These are phyloP conservation scores for Calophaca sinica DNA, from an alignment of 306 rosid species.

Conservation along the genomic window DNA sequence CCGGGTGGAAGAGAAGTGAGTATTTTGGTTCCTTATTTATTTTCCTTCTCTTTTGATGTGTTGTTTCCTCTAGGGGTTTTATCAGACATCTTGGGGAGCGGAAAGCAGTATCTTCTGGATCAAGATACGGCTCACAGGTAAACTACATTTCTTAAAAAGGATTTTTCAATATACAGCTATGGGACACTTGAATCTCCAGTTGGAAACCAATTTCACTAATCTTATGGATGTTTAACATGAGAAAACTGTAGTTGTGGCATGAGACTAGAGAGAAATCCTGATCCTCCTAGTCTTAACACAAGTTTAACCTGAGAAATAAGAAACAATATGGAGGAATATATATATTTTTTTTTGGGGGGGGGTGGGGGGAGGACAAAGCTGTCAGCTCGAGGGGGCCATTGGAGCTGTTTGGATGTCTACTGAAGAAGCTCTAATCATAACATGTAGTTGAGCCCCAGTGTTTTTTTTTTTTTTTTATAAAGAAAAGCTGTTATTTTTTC, in stretches of 20 bases:
- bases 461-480: not conserved
- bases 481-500: not conserved
- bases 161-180: constrained; percentile 13
- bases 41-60: constrained; percentile 26
- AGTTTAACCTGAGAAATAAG: constrained; percentile 13
- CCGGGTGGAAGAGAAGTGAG: constrained; percentile 34
- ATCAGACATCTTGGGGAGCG: constrained; percentile 83
- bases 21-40: constrained; percentile 28
- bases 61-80: constrained; percentile 70
- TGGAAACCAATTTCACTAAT: constrained; percentile 28
- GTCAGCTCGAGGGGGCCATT: not conserved
- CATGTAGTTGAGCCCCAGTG: constrained; percentile 1
- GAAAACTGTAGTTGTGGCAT: constrained; percentile 18
- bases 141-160: constrained; percentile 23
- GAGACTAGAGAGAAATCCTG: not conserved
- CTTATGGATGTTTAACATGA: not conserved
- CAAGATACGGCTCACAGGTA: constrained; percentile 87
- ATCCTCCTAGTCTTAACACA: not conserved
- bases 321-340: constrained; percentile 1
- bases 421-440: not conserved
- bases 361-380: not conserved
- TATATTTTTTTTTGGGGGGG: too few species aligned
- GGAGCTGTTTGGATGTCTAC: constrained; percentile 13
- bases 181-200: constrained; percentile 24
- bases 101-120: constrained; percentile 67